Conservation (phyloP, 192 early-diverging fungal species). For the Ambispora gerdemannii region DNA sequence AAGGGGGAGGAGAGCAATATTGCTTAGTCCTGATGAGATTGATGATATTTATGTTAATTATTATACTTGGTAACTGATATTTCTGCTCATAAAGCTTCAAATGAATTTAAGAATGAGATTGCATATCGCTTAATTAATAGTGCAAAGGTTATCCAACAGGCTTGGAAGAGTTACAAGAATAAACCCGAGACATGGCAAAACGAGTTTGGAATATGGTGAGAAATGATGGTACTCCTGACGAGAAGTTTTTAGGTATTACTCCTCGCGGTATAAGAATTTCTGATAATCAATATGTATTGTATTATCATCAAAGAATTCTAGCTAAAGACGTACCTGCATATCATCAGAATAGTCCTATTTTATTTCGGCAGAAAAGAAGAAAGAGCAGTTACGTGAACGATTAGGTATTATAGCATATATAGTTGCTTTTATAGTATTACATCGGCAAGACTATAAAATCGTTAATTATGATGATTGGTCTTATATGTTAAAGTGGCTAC, state of each 20-base stretch:
- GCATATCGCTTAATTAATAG: not conserved
- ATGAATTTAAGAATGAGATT: not conserved
- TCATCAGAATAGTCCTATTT: not conserved
- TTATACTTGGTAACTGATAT: too few relatives aligned
- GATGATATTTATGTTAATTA: too few relatives aligned
- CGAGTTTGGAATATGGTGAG: slow-evolving; percentile 13
- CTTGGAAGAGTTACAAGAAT: too few relatives aligned
- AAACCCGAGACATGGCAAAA: too few relatives aligned
- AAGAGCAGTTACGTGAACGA: not conserved
- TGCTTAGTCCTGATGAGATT: too few relatives aligned
- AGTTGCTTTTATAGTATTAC: too few relatives aligned
- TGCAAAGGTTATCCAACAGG: not conserved
- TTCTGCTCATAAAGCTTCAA: too few relatives aligned
- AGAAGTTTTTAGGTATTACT: not conserved
- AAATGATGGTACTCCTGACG: slow-evolving; percentile 14
- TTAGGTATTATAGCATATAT: too few relatives aligned
- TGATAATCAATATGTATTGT: not conserved
- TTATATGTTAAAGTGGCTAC: not conserved
- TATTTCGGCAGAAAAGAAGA: not conserved
- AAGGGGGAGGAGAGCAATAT: too few relatives aligned
- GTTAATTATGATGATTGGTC: not conserved
- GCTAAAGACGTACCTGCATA: not conserved
- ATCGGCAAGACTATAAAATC: not conserved
- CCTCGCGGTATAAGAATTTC: not conserved
- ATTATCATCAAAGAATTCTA: not conserved